Conservation (phyloP, 495 filamentous ascomycete species). For the Choiromyces venosus region DNA sequence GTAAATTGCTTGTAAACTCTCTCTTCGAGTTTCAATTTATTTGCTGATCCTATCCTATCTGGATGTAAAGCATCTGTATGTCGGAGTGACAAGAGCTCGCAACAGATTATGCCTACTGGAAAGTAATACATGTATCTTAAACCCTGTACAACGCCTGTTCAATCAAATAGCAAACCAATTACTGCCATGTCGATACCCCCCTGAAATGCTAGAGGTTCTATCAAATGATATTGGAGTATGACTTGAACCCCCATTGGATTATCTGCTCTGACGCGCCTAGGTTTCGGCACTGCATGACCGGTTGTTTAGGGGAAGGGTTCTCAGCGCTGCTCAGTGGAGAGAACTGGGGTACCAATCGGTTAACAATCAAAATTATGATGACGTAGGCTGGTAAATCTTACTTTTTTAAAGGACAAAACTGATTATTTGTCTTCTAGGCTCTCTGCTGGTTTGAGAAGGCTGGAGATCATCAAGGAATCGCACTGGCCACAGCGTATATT, state of each 20-base stretch:
- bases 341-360: conserved; percentile 30
- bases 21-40: background rate
- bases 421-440: conserved; percentile 14
- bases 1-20: background rate
- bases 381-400: conserved; percentile 2
- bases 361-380: conserved; percentile 20
- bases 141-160: conserved; percentile 13
- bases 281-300: background rate
- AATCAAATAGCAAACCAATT: conserved; percentile 3
- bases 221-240: conserved; percentile 1
- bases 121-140: background rate
- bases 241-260: background rate
- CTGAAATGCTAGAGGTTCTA: conserved; percentile 16
- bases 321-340: conserved; percentile 19
- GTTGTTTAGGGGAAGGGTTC: conserved; percentile 4
- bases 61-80: conserved; percentile 20
- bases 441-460: conserved; percentile 19
- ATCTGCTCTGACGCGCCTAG: conserved; percentile 2
- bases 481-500: conserved; percentile 19
- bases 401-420: background rate
- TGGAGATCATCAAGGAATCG: background rate
- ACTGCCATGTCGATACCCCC: conserved; percentile 5
- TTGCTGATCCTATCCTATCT: background rate
- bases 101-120: conserved; percentile 27
- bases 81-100: conserved; percentile 20